Evolutionary conservation across 2,329 filamentous ascomycete species (phyloP).

Genomic region (Endocalyx cinctus): DNA sequence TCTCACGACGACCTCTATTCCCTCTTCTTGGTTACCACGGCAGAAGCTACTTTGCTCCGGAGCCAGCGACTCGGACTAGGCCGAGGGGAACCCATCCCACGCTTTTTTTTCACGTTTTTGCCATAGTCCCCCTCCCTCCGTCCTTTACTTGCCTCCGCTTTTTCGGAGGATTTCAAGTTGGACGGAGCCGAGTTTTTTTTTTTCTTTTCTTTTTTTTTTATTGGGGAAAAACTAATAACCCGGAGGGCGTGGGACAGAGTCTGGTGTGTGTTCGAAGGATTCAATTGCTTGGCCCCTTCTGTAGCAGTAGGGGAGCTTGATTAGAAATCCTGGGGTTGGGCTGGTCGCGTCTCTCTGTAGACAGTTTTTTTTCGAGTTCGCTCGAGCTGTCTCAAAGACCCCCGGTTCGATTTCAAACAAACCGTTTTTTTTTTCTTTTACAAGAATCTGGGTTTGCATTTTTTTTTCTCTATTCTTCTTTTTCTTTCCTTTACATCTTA

Average conservation of each 20-base stretch:
- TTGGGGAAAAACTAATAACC: constrained; percentile 13
- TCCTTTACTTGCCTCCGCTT: no score
- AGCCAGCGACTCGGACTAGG: constrained; percentile 55
- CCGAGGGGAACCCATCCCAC: constrained; percentile 40
- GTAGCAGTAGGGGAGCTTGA: no score
- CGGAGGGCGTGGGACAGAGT: constrained; percentile 24
- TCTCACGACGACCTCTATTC: constrained; percentile 6
- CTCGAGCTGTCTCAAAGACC: constrained; percentile 31
- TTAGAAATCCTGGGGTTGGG: constrained; percentile 39
- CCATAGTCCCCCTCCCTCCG: no score
- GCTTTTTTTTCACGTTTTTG: no score
- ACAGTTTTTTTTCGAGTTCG: constrained; percentile 21
- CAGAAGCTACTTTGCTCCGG: constrained; percentile 49
- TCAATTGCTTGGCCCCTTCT: no score
- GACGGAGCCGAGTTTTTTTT: no score
- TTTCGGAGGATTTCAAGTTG: no score
- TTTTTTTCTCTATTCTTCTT: no score
- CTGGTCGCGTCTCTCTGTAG: constrained; percentile 46
- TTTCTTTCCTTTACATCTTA: neutral
- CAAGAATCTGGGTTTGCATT: no score
- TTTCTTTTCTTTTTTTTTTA: no score
- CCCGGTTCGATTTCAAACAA: constrained; percentile 27
- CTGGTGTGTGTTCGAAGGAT: constrained; percentile 19
- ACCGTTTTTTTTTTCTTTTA: constrained; percentile 9
- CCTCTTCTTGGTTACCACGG: constrained; percentile 20